Conservation (phyloP, 2,329 filamentous ascomycete species). For the Ophiosphaerella narmari region DNA sequence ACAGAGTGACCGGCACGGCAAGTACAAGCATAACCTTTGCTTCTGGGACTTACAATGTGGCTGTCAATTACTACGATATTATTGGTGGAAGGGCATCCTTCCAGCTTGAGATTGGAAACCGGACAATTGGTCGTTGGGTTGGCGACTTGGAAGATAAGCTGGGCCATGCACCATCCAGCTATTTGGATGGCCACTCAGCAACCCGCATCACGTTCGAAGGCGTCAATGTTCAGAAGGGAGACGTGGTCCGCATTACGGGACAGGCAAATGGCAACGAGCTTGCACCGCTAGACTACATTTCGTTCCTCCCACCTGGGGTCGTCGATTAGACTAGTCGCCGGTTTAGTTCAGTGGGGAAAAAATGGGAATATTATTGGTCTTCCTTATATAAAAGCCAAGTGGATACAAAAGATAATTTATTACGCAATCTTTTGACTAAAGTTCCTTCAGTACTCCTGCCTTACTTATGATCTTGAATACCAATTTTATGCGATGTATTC, state of each 20-base stretch:
- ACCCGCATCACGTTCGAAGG: constrained; percentile 63
- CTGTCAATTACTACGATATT: constrained; percentile 69
- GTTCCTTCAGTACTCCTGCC: too few species aligned
- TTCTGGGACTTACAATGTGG: constrained; percentile 64
- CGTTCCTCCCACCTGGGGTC: constrained; percentile 62
- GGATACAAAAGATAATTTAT: too few species aligned
- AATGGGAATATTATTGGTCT: too few species aligned
- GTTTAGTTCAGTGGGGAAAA: too few species aligned
- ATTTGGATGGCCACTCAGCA: constrained; percentile 69
- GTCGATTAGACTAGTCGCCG: constrained; percentile 54
- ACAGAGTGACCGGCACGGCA: constrained; percentile 58
- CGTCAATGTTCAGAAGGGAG: constrained; percentile 57
- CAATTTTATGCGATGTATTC: too few species aligned
- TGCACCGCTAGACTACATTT: constrained; percentile 70
- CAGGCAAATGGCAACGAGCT: constrained; percentile 64
- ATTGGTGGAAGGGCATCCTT: constrained; percentile 63
- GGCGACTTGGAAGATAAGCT: constrained; percentile 64
- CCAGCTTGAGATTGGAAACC: constrained; percentile 59
- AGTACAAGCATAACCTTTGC: constrained; percentile 53
- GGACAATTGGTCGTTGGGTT: constrained; percentile 61
- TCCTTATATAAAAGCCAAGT: too few species aligned
- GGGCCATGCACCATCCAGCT: constrained; percentile 62
- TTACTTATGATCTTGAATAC: too few species aligned
- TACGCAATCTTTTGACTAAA: too few species aligned
- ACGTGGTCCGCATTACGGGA: constrained; percentile 61